Percentiles rank a stretch among this genome's conserved stretches.
Evolutionary conservation across 2,329 filamentous ascomycete genomes (phyloP).

Genomic region (Apiospora hydei): DNA sequence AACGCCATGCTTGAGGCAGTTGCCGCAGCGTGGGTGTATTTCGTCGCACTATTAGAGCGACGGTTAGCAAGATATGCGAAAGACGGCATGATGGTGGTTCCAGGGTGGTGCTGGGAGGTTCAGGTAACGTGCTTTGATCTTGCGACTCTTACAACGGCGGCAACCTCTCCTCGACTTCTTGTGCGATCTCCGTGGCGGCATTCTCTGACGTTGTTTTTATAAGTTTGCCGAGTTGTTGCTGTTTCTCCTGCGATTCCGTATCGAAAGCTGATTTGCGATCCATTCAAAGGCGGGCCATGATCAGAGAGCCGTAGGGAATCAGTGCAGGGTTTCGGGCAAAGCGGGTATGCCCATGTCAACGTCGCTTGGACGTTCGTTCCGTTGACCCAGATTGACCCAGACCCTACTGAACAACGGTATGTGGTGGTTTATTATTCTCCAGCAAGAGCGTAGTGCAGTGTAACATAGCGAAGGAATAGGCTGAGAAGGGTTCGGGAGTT

Average conservation of each 20-base stretch:
- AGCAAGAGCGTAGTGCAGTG: background rate
- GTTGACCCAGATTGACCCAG: background rate
- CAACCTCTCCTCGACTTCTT: constrained; percentile 75
- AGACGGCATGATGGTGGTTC: constrained; percentile 1
- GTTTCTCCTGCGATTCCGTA: background rate
- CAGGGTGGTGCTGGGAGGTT: constrained; percentile 1
- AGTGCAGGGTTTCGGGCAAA: background rate
- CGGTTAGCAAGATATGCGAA: background rate
- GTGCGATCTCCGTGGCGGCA: constrained; percentile 72
- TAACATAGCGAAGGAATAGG: background rate
- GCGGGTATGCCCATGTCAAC: constrained; percentile 16
- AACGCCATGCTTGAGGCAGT: constrained; percentile 72
- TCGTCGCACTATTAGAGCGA: constrained; percentile 63
- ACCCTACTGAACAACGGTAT: background rate
- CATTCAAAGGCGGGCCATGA: constrained; percentile 14
- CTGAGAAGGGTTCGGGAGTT: background rate
- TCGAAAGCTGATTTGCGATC: constrained; percentile 5
- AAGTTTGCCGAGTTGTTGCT: background rate
- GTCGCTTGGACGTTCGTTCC: background rate
- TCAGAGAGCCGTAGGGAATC: background rate
- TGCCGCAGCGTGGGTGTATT: constrained; percentile 69
- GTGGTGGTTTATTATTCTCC: background rate
- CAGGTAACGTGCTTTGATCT: constrained; percentile 66
- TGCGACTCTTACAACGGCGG: constrained; percentile 69
- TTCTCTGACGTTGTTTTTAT: constrained; percentile 40